phyloP scores from a whole-genome alignment of 805 yeast genomes.

The Metschnikowia kofuensis region DNA sequence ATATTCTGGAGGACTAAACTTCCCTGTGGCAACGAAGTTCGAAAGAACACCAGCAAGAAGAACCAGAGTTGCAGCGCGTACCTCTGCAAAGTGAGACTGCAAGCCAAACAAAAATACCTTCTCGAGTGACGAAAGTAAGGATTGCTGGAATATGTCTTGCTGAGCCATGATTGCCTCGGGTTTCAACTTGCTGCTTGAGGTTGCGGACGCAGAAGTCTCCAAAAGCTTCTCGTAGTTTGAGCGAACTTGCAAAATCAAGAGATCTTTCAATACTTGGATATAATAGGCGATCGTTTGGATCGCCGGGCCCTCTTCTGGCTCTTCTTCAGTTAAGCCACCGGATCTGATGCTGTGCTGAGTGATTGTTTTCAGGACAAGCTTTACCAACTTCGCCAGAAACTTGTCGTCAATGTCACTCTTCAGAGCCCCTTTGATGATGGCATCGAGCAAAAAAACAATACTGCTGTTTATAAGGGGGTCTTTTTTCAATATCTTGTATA shows the following conservation, averaged over 20 bases:
- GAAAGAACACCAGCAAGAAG: conserved; percentile 32
- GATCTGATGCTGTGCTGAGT: conserved; percentile 16
- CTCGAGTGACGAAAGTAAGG: conserved; percentile 28
- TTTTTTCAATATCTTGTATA: conserved; percentile 40
- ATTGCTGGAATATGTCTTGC: conserved; percentile 36
- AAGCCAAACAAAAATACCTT: conserved; percentile 30
- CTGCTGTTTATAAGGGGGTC: conserved; percentile 23
- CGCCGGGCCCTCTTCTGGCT: conserved; percentile 5
- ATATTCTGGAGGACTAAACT: conserved; percentile 34
- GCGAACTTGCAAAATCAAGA: conserved; percentile 30
- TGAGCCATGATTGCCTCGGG: conserved; percentile 41
- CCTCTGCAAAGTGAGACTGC: conserved; percentile 30
- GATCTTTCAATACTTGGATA: conserved; percentile 29
- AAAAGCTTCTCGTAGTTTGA: conserved; percentile 38
- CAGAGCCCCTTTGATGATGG: conserved; percentile 33
- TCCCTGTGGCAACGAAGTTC: conserved; percentile 39
- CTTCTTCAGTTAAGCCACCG: conserved; percentile 10
- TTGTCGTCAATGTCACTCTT: conserved; percentile 41
- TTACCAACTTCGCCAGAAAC: conserved; percentile 32
- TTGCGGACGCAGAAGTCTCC: conserved; percentile 33
- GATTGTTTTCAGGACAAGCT: conserved; percentile 30
- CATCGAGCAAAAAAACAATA: conserved; percentile 30
- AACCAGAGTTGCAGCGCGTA: conserved; percentile 37
- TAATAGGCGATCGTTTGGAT: conserved; percentile 27
- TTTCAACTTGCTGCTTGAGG: conserved; percentile 38